Conservation (phyloP, 108 stramenopile genomes). For the Nitzschia inconspicua region DNA sequence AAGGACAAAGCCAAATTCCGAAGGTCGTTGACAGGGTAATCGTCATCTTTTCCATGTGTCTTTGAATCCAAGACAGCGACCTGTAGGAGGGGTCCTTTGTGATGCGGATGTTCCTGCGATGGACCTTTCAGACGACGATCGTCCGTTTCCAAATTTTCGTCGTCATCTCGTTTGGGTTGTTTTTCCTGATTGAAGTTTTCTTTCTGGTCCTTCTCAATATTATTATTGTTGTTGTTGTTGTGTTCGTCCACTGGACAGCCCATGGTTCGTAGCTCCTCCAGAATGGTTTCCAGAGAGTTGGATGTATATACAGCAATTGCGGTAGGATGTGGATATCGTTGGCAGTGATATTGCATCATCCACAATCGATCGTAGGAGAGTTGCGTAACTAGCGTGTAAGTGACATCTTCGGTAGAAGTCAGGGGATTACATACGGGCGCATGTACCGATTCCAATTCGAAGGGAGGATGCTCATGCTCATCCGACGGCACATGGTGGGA, state of each 20-base stretch:
- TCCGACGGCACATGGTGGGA: too few relatives aligned
- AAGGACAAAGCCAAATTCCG: constrained; percentile 74
- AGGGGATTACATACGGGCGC: constrained; percentile 20
- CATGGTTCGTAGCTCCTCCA: constrained; percentile 1
- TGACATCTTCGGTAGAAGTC: constrained; percentile 6
- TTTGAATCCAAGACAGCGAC: constrained; percentile 15
- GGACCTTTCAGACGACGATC: constrained; percentile 5
- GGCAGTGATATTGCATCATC: constrained; percentile 76
- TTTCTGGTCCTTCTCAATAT: too few relatives aligned
- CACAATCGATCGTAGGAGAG: constrained; percentile 70
- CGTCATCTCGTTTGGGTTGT: too few relatives aligned
- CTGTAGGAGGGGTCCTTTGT: background rate
- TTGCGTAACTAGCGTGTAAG: constrained; percentile 70
- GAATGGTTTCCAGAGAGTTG: constrained; percentile 6
- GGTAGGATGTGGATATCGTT: constrained; percentile 66
- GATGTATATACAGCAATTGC: constrained; percentile 66
- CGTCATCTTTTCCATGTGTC: background rate
- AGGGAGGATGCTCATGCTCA: too few relatives aligned
- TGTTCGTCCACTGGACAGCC: constrained; percentile 4
- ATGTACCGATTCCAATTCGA: background rate
- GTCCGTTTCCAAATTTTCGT: too few relatives aligned
- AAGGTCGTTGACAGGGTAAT: constrained; percentile 89
- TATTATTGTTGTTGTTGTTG: background rate
- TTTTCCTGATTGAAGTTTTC: too few relatives aligned
- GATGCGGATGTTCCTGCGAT: background rate